Evolutionary conservation across 331 rosid species (phyloP).

Genomic region (Rosa hybrid): DNA sequence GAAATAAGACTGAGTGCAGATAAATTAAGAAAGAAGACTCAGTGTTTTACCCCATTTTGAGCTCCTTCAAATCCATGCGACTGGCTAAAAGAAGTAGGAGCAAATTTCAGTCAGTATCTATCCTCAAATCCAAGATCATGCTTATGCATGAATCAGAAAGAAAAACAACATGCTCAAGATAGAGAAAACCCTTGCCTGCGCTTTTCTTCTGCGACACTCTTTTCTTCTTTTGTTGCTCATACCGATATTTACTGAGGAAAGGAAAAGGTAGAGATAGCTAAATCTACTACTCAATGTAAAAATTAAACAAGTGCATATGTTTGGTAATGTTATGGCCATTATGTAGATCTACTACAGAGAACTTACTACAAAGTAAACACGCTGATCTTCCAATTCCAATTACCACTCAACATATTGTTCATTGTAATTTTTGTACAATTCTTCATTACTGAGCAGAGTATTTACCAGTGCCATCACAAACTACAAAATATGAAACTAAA

Average conservation of each 20-base stretch:
- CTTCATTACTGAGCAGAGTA: not conserved
- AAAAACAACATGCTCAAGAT: slow-evolving; percentile 32
- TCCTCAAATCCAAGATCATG: slow-evolving; percentile 29
- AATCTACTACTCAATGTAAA: slow-evolving; percentile 4
- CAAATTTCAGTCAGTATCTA: slow-evolving; percentile 46
- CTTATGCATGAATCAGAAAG: slow-evolving; percentile 28
- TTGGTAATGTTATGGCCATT: not conserved
- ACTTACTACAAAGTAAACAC: not conserved
- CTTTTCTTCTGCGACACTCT: slow-evolving; percentile 95
- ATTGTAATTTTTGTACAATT: not conserved
- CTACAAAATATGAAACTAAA: not conserved
- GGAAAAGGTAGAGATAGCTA: slow-evolving; percentile 25
- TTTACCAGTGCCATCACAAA: not conserved
- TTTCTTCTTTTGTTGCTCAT: slow-evolving; percentile 92
- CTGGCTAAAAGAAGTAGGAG: slow-evolving; percentile 71
- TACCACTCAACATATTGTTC: not conserved
- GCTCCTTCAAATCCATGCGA: slow-evolving; percentile 98
- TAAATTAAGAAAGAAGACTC: not conserved
- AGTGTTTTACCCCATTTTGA: slow-evolving; percentile 87
- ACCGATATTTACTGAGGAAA: slow-evolving; percentile 82
- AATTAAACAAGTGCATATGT: not conserved
- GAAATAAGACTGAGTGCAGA: not conserved
- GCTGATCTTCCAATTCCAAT: not conserved
- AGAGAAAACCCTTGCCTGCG: slow-evolving; percentile 68
- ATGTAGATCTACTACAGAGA: not conserved